These are phyloP conservation scores for Leptodontidium sp. DNA, from an alignment of 2,329 filamentous ascomycete species.

Conservation along the genomic window DNA sequence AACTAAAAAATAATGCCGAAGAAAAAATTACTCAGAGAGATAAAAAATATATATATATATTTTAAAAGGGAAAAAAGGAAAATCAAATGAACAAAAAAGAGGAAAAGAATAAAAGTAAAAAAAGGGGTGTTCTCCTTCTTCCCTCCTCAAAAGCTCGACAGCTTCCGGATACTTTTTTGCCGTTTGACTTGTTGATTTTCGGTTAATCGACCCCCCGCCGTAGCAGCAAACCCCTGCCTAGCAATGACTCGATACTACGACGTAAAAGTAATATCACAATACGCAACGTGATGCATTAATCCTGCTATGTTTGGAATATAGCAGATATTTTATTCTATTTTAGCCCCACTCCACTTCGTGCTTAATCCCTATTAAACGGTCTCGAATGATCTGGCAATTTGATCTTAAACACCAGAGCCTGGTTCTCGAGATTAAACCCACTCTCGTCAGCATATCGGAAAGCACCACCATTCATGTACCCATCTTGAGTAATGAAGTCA, in stretches of 20 bases:
- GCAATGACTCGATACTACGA: no score
- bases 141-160: not conserved
- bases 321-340: not conserved
- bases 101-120: not conserved
- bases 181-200: not conserved
- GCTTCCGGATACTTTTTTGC: not conserved
- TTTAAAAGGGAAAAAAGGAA: not conserved
- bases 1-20: not conserved
- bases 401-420: conserved; percentile 63
- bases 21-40: not conserved
- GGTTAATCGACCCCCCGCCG: not conserved
- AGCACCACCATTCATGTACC: conserved; percentile 61
- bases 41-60: not conserved
- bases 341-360: not conserved
- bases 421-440: conserved; percentile 64
- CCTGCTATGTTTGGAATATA: not conserved
- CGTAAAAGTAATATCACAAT: no score
- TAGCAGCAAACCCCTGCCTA: no score
- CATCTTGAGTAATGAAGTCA: conserved; percentile 78
- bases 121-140: not conserved
- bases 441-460: conserved; percentile 62
- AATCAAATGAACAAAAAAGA: not conserved
- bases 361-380: conserved; percentile 30
- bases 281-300: not conserved
- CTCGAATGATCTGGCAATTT: conserved; percentile 39